Evolutionary conservation across 495 filamentous ascomycete species (phyloP).

Genomic region (Aspergillus indologenus): DNA sequence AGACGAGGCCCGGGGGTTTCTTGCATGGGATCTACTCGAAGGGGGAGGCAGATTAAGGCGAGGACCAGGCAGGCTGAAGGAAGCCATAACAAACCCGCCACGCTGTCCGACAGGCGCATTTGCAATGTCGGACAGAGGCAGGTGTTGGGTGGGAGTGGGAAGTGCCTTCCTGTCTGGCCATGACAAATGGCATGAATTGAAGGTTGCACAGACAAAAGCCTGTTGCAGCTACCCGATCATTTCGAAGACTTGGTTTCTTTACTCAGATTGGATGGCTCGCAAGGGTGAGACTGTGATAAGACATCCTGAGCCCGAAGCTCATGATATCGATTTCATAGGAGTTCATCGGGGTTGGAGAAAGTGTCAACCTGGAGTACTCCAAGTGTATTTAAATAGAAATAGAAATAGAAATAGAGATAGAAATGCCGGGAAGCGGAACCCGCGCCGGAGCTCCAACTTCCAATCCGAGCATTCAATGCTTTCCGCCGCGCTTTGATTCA

Average conservation of each 20-base stretch:
- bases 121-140: slow-evolving; percentile 23
- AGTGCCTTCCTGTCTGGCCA: slow-evolving; percentile 16
- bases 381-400: not conserved
- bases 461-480: slow-evolving; percentile 5
- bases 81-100: not conserved
- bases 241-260: not conserved
- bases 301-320: too few relatives aligned
- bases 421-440: slow-evolving; percentile 11
- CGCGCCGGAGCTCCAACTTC: slow-evolving; percentile 4
- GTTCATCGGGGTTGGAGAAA: too few relatives aligned
- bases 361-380: not conserved
- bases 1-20: not conserved
- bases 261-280: too few relatives aligned
- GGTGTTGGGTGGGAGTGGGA: slow-evolving; percentile 9
- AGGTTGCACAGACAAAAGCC: not conserved
- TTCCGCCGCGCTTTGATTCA: slow-evolving; percentile 1
- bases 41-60: not conserved
- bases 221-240: slow-evolving; percentile 1
- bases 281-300: too few relatives aligned
- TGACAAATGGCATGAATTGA: not conserved
- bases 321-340: too few relatives aligned
- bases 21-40: not conserved
- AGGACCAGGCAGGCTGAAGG: not conserved
- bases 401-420: too few relatives aligned
- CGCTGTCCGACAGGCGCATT: slow-evolving; percentile 6